Evolutionary conservation across 2,329 filamentous ascomycete species (phyloP).

Genomic region (Sodiomyces alkalinus): DNA sequence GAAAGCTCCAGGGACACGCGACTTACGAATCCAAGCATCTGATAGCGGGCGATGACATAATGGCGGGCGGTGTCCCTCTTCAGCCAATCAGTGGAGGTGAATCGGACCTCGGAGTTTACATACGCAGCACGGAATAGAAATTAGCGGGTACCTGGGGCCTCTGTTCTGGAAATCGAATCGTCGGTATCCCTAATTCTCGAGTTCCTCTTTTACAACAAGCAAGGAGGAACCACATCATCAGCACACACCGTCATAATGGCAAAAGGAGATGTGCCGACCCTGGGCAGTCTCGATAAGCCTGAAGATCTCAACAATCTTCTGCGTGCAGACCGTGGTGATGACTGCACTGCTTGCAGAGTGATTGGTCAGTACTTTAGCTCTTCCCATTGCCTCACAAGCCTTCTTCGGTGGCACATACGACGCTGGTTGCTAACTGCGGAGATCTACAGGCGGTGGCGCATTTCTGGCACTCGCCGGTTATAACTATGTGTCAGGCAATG

Average conservation of each 20-base stretch:
- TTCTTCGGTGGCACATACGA: no score
- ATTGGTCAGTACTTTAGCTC: slow-evolving; percentile 38
- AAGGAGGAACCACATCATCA: not conserved
- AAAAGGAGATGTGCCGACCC: slow-evolving; percentile 30
- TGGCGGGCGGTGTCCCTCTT: no score
- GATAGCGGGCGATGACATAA: no score
- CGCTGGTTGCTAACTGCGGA: slow-evolving; percentile 1
- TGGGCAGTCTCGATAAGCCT: slow-evolving; percentile 41
- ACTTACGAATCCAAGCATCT: no score
- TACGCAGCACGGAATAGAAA: no score
- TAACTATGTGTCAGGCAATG: slow-evolving; percentile 61
- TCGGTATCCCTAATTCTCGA: no score
- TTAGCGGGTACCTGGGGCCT: no score
- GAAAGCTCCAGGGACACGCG: slow-evolving; percentile 7
- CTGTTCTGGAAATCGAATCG: no score
- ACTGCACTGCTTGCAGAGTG: slow-evolving; percentile 58
- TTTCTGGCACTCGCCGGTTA: slow-evolving; percentile 65
- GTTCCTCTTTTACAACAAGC: no score
- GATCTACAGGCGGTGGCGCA: slow-evolving; percentile 47
- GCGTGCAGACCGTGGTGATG: slow-evolving; percentile 39
- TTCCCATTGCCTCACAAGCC: not conserved
- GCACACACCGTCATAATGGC: slow-evolving; percentile 19
- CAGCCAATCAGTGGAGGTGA: no score
- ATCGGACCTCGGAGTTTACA: no score
- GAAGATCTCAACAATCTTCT: slow-evolving; percentile 45